Evolutionary conservation across 179 eudicot species (phyloP).

Genomic region (Camellia oleifera): DNA sequence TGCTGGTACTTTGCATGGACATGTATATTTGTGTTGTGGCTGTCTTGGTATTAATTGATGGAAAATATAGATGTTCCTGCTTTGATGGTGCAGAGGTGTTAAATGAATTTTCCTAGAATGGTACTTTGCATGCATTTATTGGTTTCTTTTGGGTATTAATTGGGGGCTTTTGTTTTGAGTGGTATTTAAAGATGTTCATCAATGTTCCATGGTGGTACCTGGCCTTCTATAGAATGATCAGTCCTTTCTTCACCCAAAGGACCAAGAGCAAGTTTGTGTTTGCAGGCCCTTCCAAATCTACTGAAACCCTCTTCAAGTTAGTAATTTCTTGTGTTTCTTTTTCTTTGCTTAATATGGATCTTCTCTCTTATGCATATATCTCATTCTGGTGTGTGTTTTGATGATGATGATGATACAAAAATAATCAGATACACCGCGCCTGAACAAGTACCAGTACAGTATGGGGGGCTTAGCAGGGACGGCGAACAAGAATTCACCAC

Average conservation of each 20-base stretch:
- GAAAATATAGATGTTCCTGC: no score
- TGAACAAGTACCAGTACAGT: constrained; percentile 73
- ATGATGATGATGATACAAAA: not conserved
- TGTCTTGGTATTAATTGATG: not conserved
- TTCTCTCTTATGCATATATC: not conserved
- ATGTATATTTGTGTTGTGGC: not conserved
- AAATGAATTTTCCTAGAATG: not conserved
- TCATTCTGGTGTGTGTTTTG: not conserved
- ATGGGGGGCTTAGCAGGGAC: constrained; percentile 72
- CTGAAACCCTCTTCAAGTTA: constrained; percentile 65
- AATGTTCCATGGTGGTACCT: constrained; percentile 92
- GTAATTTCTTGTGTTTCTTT: not conserved
- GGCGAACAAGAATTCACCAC: constrained; percentile 53
- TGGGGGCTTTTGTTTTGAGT: constrained; percentile 8
- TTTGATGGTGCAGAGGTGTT: not conserved
- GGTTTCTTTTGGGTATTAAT: not conserved
- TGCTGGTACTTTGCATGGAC: not conserved
- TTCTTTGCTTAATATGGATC: not conserved
- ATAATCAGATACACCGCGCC: constrained; percentile 65
- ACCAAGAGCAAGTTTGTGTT: constrained; percentile 78
- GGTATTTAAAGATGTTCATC: constrained; percentile 58
- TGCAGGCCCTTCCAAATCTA: constrained; percentile 61
- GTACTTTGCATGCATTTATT: not conserved
- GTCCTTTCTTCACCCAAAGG: constrained; percentile 69
- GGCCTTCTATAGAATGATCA: constrained; percentile 64